These are phyloP conservation scores for Isoetes engelmannii DNA, from an alignment of 83 land plant species.

Conservation along the genomic window DNA sequence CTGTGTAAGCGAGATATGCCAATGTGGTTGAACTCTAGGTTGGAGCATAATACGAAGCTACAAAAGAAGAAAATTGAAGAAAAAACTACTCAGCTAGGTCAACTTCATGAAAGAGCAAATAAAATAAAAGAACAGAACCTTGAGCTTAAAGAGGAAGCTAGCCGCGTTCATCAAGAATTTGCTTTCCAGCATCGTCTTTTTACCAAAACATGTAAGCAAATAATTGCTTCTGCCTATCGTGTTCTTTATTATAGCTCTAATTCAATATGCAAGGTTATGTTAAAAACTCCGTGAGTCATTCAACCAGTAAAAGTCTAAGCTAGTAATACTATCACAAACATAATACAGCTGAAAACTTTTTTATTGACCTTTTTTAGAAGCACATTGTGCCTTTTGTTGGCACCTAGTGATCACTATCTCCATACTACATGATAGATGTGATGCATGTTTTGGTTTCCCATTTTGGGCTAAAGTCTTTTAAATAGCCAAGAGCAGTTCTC, in stretches of 20 bases:
- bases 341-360: too few relatives aligned
- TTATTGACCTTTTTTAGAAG: too few relatives aligned
- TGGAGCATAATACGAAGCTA: constrained; percentile 18
- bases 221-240: not conserved
- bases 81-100: constrained; percentile 12
- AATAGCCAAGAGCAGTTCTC: too few relatives aligned
- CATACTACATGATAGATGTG: too few relatives aligned
- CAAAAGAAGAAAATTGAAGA: constrained; percentile 16
- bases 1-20: not conserved
- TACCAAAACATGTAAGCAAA: constrained; percentile 15
- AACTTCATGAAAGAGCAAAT: constrained; percentile 6
- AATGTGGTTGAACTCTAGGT: not conserved
- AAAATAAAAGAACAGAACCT: not conserved
- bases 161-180: constrained; percentile 14
- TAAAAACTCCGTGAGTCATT: not conserved
- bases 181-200: constrained; percentile 12
- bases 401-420: too few relatives aligned
- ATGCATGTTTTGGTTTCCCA: too few relatives aligned
- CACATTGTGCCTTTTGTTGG: too few relatives aligned
- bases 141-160: constrained; percentile 7
- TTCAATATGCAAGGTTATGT: not conserved
- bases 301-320: not conserved
- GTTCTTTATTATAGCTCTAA: not conserved
- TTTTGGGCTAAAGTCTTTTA: too few relatives aligned
- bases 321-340: not conserved